A percentile compares a stretch with the other conserved stretches of the same genome.
Evolutionary conservation across 2,329 filamentous ascomycete species (phyloP).

Genomic region (Alternaria angustiovoidea): DNA sequence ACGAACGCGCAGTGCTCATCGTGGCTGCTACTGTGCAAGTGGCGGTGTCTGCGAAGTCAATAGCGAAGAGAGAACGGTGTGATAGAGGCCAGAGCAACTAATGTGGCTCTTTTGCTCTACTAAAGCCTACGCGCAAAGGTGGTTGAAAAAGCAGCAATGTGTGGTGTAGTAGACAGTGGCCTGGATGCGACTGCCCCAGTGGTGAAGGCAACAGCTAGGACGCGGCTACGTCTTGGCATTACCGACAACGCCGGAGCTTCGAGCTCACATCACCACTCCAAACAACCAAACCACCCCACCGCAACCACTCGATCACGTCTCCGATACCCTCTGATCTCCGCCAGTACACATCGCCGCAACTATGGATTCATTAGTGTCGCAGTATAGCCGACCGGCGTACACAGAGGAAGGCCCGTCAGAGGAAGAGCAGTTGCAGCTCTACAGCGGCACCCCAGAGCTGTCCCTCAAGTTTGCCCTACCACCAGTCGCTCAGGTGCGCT

Average conservation of each 20-base stretch:
- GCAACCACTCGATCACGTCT: constrained; percentile 16
- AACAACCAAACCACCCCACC: constrained; percentile 25
- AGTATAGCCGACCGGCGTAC: constrained; percentile 83
- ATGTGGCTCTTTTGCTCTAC: neutral
- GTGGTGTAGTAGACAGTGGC: neutral
- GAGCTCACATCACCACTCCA: constrained; percentile 30
- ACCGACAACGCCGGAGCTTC: constrained; percentile 20
- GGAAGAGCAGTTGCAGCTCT: constrained; percentile 75
- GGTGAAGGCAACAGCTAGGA: constrained; percentile 21
- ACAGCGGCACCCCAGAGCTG: constrained; percentile 74
- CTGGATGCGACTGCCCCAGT: neutral
- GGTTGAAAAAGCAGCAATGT: neutral
- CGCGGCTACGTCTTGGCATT: constrained; percentile 22
- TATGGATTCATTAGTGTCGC: constrained; percentile 94
- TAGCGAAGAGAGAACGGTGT: neutral
- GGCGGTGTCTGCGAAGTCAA: neutral
- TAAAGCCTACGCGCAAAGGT: neutral
- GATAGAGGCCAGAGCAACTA: neutral
- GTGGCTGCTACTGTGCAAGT: neutral
- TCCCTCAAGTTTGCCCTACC: constrained; percentile 96
- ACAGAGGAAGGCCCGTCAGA: constrained; percentile 76
- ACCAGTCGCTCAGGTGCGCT: constrained; percentile 80
- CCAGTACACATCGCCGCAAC: constrained; percentile 18
- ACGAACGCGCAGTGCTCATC: neutral
- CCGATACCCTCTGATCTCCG: constrained; percentile 7